phyloP scores from a whole-genome alignment of 2,329 filamentous ascomycete genomes.

The Pseudocercospora fijiensis region DNA sequence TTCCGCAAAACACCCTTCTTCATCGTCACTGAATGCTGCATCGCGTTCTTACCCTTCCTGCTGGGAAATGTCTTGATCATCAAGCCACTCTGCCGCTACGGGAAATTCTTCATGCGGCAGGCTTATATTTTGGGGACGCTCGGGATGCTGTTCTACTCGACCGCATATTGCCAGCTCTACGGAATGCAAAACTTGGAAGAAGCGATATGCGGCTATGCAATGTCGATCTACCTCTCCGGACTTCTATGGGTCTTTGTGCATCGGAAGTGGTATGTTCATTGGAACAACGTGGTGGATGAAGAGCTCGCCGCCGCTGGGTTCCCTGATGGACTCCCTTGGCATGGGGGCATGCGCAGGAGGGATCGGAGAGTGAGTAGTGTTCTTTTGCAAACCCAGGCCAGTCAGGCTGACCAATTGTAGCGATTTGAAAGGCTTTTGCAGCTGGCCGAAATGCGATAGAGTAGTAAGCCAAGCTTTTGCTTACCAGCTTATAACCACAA shows the following conservation, averaged over 20 bases:
- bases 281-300: not conserved
- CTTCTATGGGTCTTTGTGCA: not conserved
- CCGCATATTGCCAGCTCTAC: not conserved
- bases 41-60: not conserved
- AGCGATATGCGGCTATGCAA: not conserved
- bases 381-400: not conserved
- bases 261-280: not conserved
- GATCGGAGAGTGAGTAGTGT: not conserved
- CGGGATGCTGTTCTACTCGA: not conserved
- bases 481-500: not conserved
- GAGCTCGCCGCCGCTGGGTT: not conserved
- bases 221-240: not conserved
- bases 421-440: not conserved
- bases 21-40: not conserved
- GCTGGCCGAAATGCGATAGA: not conserved
- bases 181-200: not conserved
- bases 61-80: not conserved
- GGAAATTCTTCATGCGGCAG: not conserved
- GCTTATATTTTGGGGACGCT: not conserved
- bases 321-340: not conserved
- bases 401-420: not conserved
- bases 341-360: not conserved
- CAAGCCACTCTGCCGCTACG: not conserved
- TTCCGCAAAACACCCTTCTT: not conserved
- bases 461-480: not conserved